A percentile compares a stretch with the other conserved stretches of the same genome.
phyloP scores from a whole-genome alignment of 805 yeast species.

The Starmerella bombicola region DNA sequence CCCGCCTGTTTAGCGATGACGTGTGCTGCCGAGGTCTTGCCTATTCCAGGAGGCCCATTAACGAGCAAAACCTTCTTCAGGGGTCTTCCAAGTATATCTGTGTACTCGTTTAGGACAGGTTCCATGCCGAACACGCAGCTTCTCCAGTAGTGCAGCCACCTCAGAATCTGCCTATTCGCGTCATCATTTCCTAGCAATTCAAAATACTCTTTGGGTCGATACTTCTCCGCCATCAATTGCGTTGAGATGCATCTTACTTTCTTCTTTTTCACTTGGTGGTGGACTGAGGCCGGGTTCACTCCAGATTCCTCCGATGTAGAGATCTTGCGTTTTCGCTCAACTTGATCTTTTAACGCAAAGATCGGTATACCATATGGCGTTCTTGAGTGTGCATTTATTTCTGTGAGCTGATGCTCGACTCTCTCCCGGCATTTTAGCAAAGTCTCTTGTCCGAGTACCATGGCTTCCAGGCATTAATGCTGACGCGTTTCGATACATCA shows the following conservation, averaged over 20 bases:
- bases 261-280: neutral
- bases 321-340: neutral
- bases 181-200: constrained; percentile 61
- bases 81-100: constrained; percentile 42
- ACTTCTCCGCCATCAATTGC: constrained; percentile 47
- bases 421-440: no score
- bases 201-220: constrained; percentile 50
- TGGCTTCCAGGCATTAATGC: no score
- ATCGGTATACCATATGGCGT: constrained; percentile 21
- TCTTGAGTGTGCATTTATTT: neutral
- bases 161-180: constrained; percentile 44
- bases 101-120: constrained; percentile 8
- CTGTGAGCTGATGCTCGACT: no score
- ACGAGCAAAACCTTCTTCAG: constrained; percentile 50
- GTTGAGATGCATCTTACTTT: constrained; percentile 1
- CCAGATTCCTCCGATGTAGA: no score
- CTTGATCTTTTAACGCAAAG: constrained; percentile 6
- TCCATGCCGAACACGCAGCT: constrained; percentile 13
- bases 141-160: constrained; percentile 58
- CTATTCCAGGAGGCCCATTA: constrained; percentile 89
- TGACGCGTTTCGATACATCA: no score
- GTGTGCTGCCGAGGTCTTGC: constrained; percentile 83
- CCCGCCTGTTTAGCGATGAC: constrained; percentile 72
- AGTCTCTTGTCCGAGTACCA: no score
- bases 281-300: neutral